Percentiles rank a stretch among this genome's conserved stretches.
Evolutionary conservation across 306 rosid species (phyloP).

Genomic region (Ammopiptanthus mongolicus): DNA sequence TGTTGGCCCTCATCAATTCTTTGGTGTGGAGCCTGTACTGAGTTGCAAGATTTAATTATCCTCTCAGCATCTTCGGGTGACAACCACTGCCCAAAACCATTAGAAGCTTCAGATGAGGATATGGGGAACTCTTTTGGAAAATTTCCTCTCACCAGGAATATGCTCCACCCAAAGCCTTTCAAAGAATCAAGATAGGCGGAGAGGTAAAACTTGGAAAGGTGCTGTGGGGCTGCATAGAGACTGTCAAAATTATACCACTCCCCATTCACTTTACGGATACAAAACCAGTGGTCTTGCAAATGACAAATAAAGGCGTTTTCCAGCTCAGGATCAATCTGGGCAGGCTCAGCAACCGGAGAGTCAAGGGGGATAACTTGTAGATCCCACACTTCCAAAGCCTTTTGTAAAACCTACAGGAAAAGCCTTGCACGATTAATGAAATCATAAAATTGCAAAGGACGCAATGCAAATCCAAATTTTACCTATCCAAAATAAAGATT

Average conservation of each 20-base stretch:
- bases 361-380: constrained; percentile 95
- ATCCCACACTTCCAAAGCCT: constrained; percentile 98
- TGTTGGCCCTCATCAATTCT: constrained; percentile 33
- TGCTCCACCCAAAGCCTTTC: constrained; percentile 97
- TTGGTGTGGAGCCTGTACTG: constrained; percentile 54
- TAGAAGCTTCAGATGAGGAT: constrained; percentile 77
- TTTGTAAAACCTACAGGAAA: constrained; percentile 79
- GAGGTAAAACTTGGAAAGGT: constrained; percentile 94
- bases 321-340: constrained; percentile 93
- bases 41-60: constrained; percentile 83
- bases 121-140: constrained; percentile 91
- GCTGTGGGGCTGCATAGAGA: constrained; percentile 90
- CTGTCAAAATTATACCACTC: constrained; percentile 98
- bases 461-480: not conserved
- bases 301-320: constrained; percentile 95
- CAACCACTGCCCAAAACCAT: constrained; percentile 96
- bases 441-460: not conserved
- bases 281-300: constrained; percentile 96
- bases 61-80: constrained; percentile 95
- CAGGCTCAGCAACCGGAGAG: constrained; percentile 95
- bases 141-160: constrained; percentile 90
- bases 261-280: constrained; percentile 85
- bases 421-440: constrained; percentile 6
- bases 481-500: not conserved
- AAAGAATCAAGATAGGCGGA: constrained; percentile 91